These are phyloP conservation scores for Epichloe elymi DNA, from an alignment of 2,329 filamentous ascomycete genomes.

Conservation along the genomic window DNA sequence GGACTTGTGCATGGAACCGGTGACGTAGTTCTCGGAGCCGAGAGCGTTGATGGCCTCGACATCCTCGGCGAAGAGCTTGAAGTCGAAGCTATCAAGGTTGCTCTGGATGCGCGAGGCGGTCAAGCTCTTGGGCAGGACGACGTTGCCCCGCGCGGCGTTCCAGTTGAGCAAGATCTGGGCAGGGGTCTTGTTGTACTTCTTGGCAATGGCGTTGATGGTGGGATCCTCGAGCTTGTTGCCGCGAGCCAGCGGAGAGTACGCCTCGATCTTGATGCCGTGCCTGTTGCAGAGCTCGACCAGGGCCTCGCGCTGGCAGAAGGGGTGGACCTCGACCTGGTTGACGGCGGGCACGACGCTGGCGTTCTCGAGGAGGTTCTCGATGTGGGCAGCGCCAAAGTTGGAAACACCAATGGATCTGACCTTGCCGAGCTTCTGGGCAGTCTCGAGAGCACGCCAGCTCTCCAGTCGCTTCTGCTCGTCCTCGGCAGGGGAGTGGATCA, in stretches of 20 bases:
- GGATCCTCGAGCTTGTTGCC: slow-evolving; percentile 38
- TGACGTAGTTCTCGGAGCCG: slow-evolving; percentile 58
- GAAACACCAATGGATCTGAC: slow-evolving; percentile 61
- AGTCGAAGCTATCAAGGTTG: slow-evolving; percentile 50
- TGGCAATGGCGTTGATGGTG: slow-evolving; percentile 46
- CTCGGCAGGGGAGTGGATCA: slow-evolving; percentile 51
- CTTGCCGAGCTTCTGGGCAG: slow-evolving; percentile 51
- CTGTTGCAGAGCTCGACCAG: slow-evolving; percentile 43
- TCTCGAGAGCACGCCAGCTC: slow-evolving; percentile 60
- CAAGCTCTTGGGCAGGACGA: slow-evolving; percentile 63
- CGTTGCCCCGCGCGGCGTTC: slow-evolving; percentile 62
- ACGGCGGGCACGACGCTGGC: slow-evolving; percentile 49
- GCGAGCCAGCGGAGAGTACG: slow-evolving; percentile 39
- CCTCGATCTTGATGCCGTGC: slow-evolving; percentile 41
- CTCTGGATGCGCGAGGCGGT: slow-evolving; percentile 49
- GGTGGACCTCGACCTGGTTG: slow-evolving; percentile 73
- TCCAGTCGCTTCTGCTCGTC: slow-evolving; percentile 54
- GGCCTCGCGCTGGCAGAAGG: slow-evolving; percentile 52
- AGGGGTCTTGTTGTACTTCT: slow-evolving; percentile 57
- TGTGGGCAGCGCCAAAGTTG: slow-evolving; percentile 65
- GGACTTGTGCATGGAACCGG: slow-evolving; percentile 34
- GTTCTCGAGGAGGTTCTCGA: slow-evolving; percentile 36
- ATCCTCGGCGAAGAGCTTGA: slow-evolving; percentile 47
- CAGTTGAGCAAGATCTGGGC: slow-evolving; percentile 68
- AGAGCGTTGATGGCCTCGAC: slow-evolving; percentile 49